Evolutionary conservation across 345 rosid genomes (phyloP).

Genomic region (Citrus australasica): DNA sequence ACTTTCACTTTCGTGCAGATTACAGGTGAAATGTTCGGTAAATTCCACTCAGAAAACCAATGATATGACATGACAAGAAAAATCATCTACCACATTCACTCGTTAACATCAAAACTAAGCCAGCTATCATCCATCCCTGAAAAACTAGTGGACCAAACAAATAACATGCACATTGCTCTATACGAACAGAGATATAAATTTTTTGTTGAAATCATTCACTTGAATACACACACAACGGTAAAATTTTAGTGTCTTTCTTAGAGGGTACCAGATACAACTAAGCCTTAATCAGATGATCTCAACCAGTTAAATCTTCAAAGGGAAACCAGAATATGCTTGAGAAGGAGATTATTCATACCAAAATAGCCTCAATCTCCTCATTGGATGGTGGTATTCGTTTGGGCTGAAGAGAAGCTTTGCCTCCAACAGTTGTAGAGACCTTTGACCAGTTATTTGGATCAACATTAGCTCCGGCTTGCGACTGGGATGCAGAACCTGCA

Average conservation of each 20-base stretch:
- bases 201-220: background rate
- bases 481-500: constrained; percentile 41
- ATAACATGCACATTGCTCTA: background rate
- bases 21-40: background rate
- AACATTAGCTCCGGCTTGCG: constrained; percentile 37
- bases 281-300: background rate
- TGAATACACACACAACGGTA: background rate
- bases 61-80: background rate
- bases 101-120: background rate
- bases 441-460: constrained; percentile 47
- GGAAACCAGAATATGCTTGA: background rate
- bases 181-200: background rate
- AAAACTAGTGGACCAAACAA: background rate
- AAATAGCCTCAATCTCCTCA: constrained; percentile 83
- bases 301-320: background rate
- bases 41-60: background rate
- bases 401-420: constrained; percentile 90
- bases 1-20: background rate
- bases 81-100: background rate
- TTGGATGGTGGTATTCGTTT: constrained; percentile 70
- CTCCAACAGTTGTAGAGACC: constrained; percentile 43
- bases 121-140: background rate
- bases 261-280: background rate
- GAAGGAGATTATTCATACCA: constrained; percentile 42
- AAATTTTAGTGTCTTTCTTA: background rate